Evolutionary conservation across 1,284 basidiomycete species (phyloP), one percentile per base, ranked within the genome.

Genomic region (Cutaneotrichosporon sp.): DNA sequence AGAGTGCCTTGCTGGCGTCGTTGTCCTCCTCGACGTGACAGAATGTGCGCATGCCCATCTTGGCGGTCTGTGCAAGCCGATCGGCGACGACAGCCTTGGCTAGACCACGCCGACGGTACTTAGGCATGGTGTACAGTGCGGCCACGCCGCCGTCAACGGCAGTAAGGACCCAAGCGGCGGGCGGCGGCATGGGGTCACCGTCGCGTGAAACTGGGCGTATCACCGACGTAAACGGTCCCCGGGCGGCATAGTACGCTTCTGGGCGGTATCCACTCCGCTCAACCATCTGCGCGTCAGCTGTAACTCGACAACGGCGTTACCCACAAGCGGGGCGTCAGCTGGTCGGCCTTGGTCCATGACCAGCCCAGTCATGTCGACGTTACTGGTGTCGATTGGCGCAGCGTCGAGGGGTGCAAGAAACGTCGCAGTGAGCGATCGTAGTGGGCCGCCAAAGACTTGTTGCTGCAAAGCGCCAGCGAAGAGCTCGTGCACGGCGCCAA

Each of bases 111-210:
- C 65, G 41, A 0, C 66, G 54, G 45, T 60, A 54, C 8, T 35
- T 44, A 1, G 63, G 56, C 18, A 56, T 33, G 13, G 61, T 62
- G 49, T 59, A 62, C 4, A 68, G 58, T 12, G 65, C 60, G 12
- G 63, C 66, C 3, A 59, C 48, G 10, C 59, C 55, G 2, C 58
- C 60, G 42, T 65, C 64, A 4, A 56, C 46, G 40, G 63, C 60
- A 1, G 60, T 63, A 22, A 65, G 23, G 15, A 68, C 54, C 58
- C 60, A 64, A 12, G 57, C 56, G 1, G 54, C 56, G 8, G 59
- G 53, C 4, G 33, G 33, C 12, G 37, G 45, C 10, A 37, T 36
- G 4, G 20, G 13, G 14, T 18, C 21, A 34, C 26, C 2, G 5
- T 13, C 17, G 5, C 26, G 26, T n/a, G 13, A 5, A 5, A 12